Evolutionary conservation across 768 basidiomycete species (phyloP), one percentile per base, ranked within the genome.

Genomic region (Trichaptum fuscoviolaceum): DNA sequence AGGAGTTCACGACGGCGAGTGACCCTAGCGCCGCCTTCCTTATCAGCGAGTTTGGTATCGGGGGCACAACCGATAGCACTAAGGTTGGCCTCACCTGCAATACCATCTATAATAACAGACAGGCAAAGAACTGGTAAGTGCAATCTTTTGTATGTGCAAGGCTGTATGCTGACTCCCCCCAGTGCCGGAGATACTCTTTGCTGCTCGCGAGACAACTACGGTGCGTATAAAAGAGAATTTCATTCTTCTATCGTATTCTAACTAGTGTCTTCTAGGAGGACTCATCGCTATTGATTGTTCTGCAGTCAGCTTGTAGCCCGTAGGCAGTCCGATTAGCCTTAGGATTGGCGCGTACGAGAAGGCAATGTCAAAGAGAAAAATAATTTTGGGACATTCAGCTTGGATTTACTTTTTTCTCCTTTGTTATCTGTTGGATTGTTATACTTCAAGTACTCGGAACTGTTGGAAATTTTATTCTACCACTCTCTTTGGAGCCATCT

Each of bases 51-150:
- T 52, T 52, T 20, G 15, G 20, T 20, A 52, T 52, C 42, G 3
- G 42, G 42, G 42, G 42, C 42, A 52, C 42, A 12, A 15, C 42
- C 15, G 15, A 12, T 2, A 20, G 20, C 42, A 52, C 42, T 12
- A 12, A 12, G 42, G 42, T 52, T 12, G 42, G 42, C 12, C 42
- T 52, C 10, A 52, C 42, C 10, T 52, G 42, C 42, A 20, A 4
- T 20, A 52, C 42, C 20, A 52, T 52, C 42, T 52, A 20, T 76
- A 75, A 69, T 82, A 81, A 74, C 84, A 83, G 66, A 83, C 77
- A 57, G 76, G 73, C 68, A 84, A 77, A 1, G 82, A 77, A 1
- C 78, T 77, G 42, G 42, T 52, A 20, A 12, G 42, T 52, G 15
- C 20, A 4, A 12, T 12, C 42, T 52, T 52, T 52, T 52, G 20